These are phyloP conservation scores for Nemania sp. DNA, from an alignment of 2,329 filamentous ascomycete species.

Conservation along the genomic window DNA sequence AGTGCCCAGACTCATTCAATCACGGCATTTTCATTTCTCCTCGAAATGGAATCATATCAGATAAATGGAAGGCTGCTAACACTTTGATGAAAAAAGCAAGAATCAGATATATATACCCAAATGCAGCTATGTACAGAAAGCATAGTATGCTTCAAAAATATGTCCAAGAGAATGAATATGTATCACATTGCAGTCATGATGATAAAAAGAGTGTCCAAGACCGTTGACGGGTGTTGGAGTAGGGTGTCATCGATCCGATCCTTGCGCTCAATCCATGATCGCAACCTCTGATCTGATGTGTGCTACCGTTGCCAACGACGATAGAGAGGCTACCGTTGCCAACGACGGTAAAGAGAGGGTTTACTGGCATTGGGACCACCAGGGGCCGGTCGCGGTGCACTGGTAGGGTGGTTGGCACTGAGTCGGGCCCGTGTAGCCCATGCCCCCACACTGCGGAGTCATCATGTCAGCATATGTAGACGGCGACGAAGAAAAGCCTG, in stretches of 20 bases:
- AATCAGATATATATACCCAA: background rate
- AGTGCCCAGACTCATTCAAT: too few relatives aligned
- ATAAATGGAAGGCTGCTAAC: too few relatives aligned
- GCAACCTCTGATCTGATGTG: conserved; percentile 26
- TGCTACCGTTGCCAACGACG: background rate
- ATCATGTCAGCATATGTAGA: background rate
- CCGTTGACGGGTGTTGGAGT: background rate
- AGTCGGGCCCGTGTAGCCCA: conserved; percentile 28
- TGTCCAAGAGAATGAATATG: conserved; percentile 4
- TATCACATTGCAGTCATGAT: conserved; percentile 1
- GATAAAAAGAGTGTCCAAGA: background rate
- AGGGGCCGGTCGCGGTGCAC: conserved; percentile 18
- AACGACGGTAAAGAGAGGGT: background rate
- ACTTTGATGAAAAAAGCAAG: too few relatives aligned
- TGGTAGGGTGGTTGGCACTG: conserved; percentile 25
- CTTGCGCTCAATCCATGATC: conserved; percentile 26
- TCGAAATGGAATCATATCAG: too few relatives aligned
- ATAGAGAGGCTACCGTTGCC: background rate
- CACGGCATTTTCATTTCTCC: too few relatives aligned
- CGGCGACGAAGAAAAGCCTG: background rate
- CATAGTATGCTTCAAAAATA: background rate
- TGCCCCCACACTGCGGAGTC: conserved; percentile 26
- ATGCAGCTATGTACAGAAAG: conserved; percentile 17
- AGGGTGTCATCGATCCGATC: conserved; percentile 18
- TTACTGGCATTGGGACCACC: conserved; percentile 29